Percentiles rank a stretch among this genome's conserved stretches.
These are phyloP conservation scores for Nannochloropsis gaditana DNA, from an alignment of 108 stramenopile species.

Conservation along the genomic window DNA sequence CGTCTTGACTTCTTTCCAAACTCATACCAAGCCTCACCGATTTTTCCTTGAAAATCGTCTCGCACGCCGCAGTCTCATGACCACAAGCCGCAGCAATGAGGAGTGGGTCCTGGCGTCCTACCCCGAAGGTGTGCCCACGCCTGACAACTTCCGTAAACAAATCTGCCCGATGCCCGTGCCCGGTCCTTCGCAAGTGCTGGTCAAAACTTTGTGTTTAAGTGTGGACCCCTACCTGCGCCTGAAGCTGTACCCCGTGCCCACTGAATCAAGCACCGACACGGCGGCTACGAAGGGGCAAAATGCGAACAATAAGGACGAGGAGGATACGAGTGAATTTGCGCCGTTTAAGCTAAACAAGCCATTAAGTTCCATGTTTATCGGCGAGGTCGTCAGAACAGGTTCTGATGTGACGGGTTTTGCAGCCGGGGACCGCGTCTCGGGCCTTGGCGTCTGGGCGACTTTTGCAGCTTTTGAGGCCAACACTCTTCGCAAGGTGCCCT, in stretches of 20 bases:
- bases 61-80: not conserved
- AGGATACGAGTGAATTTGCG: not conserved
- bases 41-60: too few relatives aligned
- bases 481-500: not conserved
- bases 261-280: not conserved
- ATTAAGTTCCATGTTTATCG: not conserved
- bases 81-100: not conserved
- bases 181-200: not conserved
- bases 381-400: not conserved
- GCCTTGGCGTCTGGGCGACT: not conserved
- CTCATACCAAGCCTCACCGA: too few relatives aligned
- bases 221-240: not conserved
- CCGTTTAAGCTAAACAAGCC: not conserved
- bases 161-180: not conserved
- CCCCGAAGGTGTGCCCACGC: not conserved
- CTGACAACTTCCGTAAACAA: not conserved
- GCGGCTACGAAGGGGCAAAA: not conserved
- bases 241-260: not conserved
- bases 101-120: not conserved
- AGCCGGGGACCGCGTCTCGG: not conserved
- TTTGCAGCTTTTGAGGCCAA: conserved; percentile 16
- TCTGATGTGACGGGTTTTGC: not conserved
- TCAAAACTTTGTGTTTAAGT: not conserved
- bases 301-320: not conserved
- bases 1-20: too few relatives aligned